Conservation (phyloP, 257 asterid species). For the Handroanthus guayacan region DNA sequence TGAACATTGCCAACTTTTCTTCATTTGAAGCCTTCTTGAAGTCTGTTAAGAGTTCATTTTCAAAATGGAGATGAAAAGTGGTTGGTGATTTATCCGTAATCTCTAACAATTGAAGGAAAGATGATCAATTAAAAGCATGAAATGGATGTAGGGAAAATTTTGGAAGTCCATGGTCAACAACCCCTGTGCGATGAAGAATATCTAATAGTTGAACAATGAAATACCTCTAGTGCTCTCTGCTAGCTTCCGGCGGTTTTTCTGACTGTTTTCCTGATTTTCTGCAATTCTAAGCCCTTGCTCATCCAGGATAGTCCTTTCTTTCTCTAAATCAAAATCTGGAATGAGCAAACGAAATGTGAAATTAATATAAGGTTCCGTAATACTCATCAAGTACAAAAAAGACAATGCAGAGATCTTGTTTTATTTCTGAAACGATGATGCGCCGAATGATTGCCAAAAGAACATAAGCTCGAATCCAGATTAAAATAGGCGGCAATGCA, state of each 20-base stretch:
- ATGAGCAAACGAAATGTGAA: conserved; percentile 19
- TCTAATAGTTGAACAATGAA: conserved; percentile 25
- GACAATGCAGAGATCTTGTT: not conserved
- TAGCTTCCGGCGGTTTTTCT: conserved; percentile 95
- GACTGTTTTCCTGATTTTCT: conserved; percentile 99
- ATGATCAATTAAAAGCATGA: conserved; percentile 24
- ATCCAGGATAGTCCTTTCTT: conserved; percentile 82
- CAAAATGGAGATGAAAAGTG: conserved; percentile 20
- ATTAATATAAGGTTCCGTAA: not conserved
- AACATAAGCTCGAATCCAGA: conserved; percentile 8
- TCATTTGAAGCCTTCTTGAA: conserved; percentile 95
- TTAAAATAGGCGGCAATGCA: conserved; percentile 23
- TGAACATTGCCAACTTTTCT: conserved; percentile 82
- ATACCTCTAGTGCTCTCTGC: conserved; percentile 99
- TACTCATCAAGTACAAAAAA: conserved; percentile 6
- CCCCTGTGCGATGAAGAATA: conserved; percentile 13
- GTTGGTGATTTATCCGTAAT: conserved; percentile 28
- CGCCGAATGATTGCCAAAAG: not conserved
- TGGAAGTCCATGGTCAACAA: conserved; percentile 5
- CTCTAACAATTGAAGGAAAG: conserved; percentile 11
- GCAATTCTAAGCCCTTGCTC: conserved; percentile 97
- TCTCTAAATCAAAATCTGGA: conserved; percentile 96
- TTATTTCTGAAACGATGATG: not conserved
- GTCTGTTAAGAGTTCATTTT: conserved; percentile 53
- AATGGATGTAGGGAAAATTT: conserved; percentile 6